A percentile compares a stretch with the other conserved stretches of the same genome.
These are phyloP conservation scores for Cladosporium oxysporum DNA, from an alignment of 2,329 filamentous ascomycete genomes.

Conservation along the genomic window DNA sequence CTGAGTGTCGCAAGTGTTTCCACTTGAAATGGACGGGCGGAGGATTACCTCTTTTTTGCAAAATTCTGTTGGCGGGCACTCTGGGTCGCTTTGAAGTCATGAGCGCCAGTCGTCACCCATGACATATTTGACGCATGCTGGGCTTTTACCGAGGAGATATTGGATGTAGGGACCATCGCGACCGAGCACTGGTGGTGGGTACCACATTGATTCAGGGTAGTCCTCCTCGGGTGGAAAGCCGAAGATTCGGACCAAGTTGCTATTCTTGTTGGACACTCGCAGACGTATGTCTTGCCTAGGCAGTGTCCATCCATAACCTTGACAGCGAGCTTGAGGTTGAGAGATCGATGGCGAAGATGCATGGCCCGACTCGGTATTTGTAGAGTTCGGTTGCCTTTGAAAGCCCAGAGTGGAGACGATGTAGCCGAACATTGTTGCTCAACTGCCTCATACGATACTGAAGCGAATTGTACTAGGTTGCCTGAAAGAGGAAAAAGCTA, in stretches of 20 bases:
- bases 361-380: neutral
- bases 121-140: constrained; percentile 2
- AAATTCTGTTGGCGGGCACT: neutral
- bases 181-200: neutral
- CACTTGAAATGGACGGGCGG: neutral
- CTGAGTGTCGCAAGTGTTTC: neutral
- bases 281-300: neutral
- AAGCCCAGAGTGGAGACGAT: neutral
- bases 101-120: neutral
- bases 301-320: neutral
- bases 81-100: neutral
- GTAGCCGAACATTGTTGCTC: neutral
- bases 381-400: neutral
- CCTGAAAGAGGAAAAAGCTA: too few species aligned
- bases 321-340: neutral
- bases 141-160: neutral
- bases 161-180: neutral
- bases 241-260: neutral
- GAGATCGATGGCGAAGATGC: neutral
- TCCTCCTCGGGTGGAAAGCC: neutral
- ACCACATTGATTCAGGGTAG: neutral
- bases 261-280: neutral
- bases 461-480: neutral
- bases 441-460: neutral
- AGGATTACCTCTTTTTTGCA: neutral